Base-by-base conservation (phyloP, 805 yeast genomes). In the Suhomyces tanzawaensis region DNA sequence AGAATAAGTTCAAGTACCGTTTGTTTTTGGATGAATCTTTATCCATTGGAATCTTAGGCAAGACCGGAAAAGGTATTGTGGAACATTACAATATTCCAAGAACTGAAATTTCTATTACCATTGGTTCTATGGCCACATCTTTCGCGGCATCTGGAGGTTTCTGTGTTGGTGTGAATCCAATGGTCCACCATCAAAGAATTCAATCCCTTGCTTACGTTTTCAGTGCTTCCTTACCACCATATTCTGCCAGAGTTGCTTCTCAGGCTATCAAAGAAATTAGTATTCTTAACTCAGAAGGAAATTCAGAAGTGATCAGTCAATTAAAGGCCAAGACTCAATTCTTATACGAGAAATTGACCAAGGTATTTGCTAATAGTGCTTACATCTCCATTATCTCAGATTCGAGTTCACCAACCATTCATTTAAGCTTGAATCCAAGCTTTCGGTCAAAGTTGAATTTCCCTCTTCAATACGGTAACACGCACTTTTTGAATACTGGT, bases 151-250 rank as follows among this genome's bases (percentile, higher is more conserved):
- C 91, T 34, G 99, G 99, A 47, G 98, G 96, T 1, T 91, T 87
- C 66, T 93, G 95, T 57, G 85, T 86, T 19, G 99, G 98, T 41
- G 82, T 77, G 29, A 62, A 68, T 18, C 82, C 82, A 39, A 87
- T 93, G 88, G 79, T 89, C 23, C 81, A 82, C 50, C 96, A 91
- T 66, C 99, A 93, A 71, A 80, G 95, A 59, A 83, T 93, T 52
- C 84, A 88, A 17, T 86, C 95, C 11, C 72, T 74, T 47, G 96
- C 96, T 3, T 93, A 88, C 58, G 93, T 93, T 44, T 93, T 87
- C 60, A 85, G 95, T 53, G 99, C 99, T 6, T 77, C 96, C 1
- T 76, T 91, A 57, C 98, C 99, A 9, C 95, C 97, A 17, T 91
- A 85, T 62, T 76, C 88, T 29, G 95, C 95, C 1, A 74, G 69